Evolutionary conservation across 2,329 filamentous ascomycete species (phyloP), one percentile per base, ranked within the genome.

Genomic region (Xylariales sp.): DNA sequence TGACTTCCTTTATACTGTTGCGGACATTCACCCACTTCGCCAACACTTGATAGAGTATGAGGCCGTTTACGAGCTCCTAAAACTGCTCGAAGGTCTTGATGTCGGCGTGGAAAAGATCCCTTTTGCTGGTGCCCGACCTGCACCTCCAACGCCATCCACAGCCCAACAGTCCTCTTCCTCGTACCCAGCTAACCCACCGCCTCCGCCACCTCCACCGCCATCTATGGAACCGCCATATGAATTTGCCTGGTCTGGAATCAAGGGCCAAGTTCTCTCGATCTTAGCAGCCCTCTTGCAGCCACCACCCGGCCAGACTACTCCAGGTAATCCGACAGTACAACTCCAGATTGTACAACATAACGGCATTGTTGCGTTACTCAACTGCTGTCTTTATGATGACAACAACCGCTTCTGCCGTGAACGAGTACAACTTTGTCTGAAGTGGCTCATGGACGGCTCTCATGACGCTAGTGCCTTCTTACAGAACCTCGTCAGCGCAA

Each of bases 391-490:
- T 22, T 93, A 93, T 58, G 91, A 97, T 58, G 88, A 91, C 52
- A 82, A 95, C 64, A 96, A 96, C 57, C 88, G 89, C 1, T 96
- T 91, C 58, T 90, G 95, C 48, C 88, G 91, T 55, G 91, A 97
- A 62, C 86, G 90, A 49, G 87, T 88, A 3, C 88, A 90, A 37
- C 82, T 95, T 59, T 90, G 86, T 51, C 73, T 94, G n/a, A 90
- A 91, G 58, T 94, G 82, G 76, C 70, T 86, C 5, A 77, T 87
- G 65, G 84, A 87, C 51, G 84, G 84, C 10, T 88, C 82, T 46
- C 76, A 82, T 22, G 82, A 82, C 43, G 87, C 86, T 12, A 84
- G 85, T 48, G 73, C 78, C 22, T 84, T 86, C 52, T 79, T 90
- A 39, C 74, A 81, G 41, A 78, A 82, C 38, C 72, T 88, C 5